Evolutionary conservation across 1,139 yeast genomes (phyloP), one percentile per base, ranked within the genome.

Genomic region (Pichia norvegensis): DNA sequence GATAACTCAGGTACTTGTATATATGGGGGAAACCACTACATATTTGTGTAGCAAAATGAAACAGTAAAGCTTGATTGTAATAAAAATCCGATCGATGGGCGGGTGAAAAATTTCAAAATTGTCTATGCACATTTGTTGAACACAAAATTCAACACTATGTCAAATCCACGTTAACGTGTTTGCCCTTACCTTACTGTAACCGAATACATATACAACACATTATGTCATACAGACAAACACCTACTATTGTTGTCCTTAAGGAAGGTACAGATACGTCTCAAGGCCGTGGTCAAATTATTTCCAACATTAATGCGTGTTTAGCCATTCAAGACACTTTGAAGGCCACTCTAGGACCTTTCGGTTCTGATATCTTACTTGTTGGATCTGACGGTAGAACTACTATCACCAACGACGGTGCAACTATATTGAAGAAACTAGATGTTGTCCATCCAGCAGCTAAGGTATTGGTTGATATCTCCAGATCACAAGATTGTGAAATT

Each of bases 401-500:
- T 29, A 90, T 92, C 55, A 88, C 98, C 36, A 92, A 92, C 66
- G 99, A 92, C 63, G 99, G 98, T 50, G 98, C 98, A 43, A 94
- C 99, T 2, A 92, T 92, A 56, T 73, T 92, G 65, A 87, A 85
- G 64, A 73, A 90, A 52, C 71, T 92, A 57, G 98, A 94, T 62
- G 95, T 94, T 49, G 97, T 94, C 25, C 99, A 92, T 63, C 98
- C 99, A 7, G 98, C 98, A 16, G 98, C 98, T 13, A 85, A 85
- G 63, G 83, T 92, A 64, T 70, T 92, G 55, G 98, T 92, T 45
- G 99, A 92, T 64, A 86, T 92, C 50, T 86, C 97, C 14, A 78
- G 96, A 61, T 82, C 97, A 1, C 99, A 92, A 68, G 99, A 92
- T 67, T 96, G 97, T 21, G 99, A 92, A 67, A 97, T 92, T 48